phyloP scores from a whole-genome alignment of 2,329 filamentous ascomycete species.

The Fusarium annulatum region DNA sequence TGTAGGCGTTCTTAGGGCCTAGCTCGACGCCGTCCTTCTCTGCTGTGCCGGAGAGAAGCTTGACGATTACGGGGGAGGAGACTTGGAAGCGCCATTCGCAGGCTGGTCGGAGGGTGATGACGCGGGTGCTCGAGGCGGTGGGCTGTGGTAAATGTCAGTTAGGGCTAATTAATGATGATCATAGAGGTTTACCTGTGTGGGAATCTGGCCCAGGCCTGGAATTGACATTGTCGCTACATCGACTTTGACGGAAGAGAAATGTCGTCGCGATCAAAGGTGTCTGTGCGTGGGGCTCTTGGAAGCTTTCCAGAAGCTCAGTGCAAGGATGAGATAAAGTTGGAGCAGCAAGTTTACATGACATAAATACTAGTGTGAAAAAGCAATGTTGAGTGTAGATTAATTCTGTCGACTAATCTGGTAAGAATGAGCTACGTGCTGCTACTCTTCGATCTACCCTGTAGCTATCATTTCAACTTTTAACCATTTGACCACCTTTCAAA shows the following conservation, averaged over 20 bases:
- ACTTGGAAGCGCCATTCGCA: slow-evolving; percentile 86
- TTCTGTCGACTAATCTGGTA: slow-evolving; percentile 8
- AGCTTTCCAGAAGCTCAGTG: slow-evolving; percentile 45
- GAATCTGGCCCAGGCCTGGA: slow-evolving; percentile 77
- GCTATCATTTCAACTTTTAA: background rate
- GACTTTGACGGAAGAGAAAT: slow-evolving; percentile 31
- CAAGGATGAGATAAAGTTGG: slow-evolving; percentile 15
- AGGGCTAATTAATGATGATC: background rate
- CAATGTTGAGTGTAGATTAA: rapidly evolving
- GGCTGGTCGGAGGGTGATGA: slow-evolving; percentile 66
- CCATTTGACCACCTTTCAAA: background rate
- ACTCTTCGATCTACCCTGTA: slow-evolving; percentile 8
- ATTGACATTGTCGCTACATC: slow-evolving; percentile 71
- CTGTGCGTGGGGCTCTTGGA: slow-evolving; percentile 42
- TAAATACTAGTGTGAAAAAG: background rate
- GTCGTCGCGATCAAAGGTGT: slow-evolving; percentile 28
- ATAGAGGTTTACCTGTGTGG: slow-evolving; percentile 61
- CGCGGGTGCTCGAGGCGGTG: slow-evolving; percentile 56
- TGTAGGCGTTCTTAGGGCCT: slow-evolving; percentile 81
- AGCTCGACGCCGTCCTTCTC: slow-evolving; percentile 97
- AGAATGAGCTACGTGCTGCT: background rate
- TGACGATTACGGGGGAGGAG: slow-evolving; percentile 59
- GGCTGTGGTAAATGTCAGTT: slow-evolving; percentile 45
- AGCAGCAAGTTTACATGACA: background rate
- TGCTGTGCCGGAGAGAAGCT: slow-evolving; percentile 83